These are phyloP conservation scores for Elsinoe batatas DNA, from an alignment of 2,329 filamentous ascomycete species.

Conservation along the genomic window DNA sequence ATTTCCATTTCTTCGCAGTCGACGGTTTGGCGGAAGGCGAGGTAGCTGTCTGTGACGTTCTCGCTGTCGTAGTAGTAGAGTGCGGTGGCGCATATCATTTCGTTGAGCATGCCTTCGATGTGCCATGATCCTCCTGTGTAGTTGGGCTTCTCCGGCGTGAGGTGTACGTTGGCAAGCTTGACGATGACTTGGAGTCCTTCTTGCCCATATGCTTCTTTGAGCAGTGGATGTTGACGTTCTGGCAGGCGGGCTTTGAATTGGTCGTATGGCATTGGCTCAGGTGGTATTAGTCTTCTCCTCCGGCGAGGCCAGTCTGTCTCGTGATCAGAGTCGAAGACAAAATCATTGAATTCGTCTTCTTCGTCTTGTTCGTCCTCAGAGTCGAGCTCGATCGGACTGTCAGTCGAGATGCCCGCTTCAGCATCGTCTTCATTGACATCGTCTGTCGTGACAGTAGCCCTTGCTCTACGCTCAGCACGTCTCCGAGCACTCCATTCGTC, in stretches of 20 bases:
- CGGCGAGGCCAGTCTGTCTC: constrained; percentile 2
- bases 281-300: not conserved
- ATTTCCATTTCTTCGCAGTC: constrained; percentile 10
- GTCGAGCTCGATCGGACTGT: not conserved
- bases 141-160: constrained; percentile 47
- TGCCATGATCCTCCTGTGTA: constrained; percentile 49
- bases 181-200: constrained; percentile 52
- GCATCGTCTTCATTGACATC: not conserved
- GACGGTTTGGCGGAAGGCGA: constrained; percentile 39
- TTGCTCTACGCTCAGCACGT: not conserved
- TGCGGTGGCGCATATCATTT: constrained; percentile 54
- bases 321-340: not conserved
- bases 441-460: not conserved
- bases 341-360: not conserved
- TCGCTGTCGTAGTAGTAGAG: constrained; percentile 52
- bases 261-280: not conserved
- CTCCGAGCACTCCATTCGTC: not conserved
- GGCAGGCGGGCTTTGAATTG: not conserved
- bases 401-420: not conserved
- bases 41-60: constrained; percentile 45
- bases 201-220: constrained; percentile 24
- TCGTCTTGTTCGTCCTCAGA: not conserved
- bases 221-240: not conserved
- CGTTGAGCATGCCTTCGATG: constrained; percentile 43
- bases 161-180: constrained; percentile 50